Percentiles rank a stretch among this genome's conserved stretches.
phyloP scores from a whole-genome alignment of 2,329 filamentous ascomycete genomes.

The Aspergillus aculeatus region DNA sequence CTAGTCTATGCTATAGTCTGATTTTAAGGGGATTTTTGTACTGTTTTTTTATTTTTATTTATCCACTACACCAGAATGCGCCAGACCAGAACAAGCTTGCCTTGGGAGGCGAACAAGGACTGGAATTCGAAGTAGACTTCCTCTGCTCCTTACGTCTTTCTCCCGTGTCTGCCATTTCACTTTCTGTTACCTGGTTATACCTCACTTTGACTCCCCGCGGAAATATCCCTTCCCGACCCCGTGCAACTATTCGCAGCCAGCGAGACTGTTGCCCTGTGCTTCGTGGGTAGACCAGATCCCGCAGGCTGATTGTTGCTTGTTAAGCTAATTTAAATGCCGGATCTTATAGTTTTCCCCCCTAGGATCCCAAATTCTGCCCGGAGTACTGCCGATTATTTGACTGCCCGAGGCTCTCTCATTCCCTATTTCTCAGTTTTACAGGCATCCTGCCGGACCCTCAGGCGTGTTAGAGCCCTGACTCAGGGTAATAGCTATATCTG shows the following conservation, averaged over 20 bases:
- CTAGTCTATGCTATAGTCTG: neutral
- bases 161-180: neutral
- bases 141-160: neutral
- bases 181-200: neutral
- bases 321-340: constrained; percentile 5
- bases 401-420: neutral
- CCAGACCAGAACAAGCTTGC: neutral
- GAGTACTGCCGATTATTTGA: neutral
- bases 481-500: neutral
- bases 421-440: neutral
- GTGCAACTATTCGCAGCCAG: neutral
- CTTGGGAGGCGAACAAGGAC: neutral
- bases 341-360: neutral
- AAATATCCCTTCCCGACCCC: neutral
- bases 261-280: neutral
- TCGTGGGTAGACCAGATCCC: constrained; percentile 1
- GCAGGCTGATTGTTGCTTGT: neutral
- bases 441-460: neutral
- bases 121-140: neutral
- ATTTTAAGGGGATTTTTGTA: neutral
- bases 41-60: neutral
- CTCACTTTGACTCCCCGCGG: constrained; percentile 3
- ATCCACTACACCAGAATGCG: neutral
- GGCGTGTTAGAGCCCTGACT: neutral
- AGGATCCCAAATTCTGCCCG: neutral